A percentile compares a stretch with the other conserved stretches of the same genome.
Evolutionary conservation across 2,329 filamentous ascomycete genomes (phyloP).

Genomic region (Annulohypoxylon truncatum): DNA sequence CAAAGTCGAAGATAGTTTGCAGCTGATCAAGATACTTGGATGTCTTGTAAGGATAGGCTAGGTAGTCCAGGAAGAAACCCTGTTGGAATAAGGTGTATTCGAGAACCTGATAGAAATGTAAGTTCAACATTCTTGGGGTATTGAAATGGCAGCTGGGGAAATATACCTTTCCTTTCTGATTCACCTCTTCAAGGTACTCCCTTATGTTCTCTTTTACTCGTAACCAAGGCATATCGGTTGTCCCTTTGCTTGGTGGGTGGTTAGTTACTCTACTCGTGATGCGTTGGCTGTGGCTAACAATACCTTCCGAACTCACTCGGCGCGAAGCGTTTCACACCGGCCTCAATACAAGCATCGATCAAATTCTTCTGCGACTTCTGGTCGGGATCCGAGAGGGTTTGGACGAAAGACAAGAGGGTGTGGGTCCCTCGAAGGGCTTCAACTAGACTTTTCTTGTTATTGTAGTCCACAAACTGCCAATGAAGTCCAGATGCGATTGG

Average conservation of each 20-base stretch:
- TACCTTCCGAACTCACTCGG: conserved; percentile 68
- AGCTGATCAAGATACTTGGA: conserved; percentile 57
- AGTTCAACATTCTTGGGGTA: neutral
- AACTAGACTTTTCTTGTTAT: conserved; percentile 52
- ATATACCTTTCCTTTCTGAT: conserved; percentile 57
- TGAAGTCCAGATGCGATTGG: conserved; percentile 47
- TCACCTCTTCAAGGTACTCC: conserved; percentile 63
- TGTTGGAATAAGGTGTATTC: conserved; percentile 69
- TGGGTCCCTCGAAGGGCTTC: conserved; percentile 59
- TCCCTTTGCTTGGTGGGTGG: conserved; percentile 41
- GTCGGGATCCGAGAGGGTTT: conserved; percentile 49
- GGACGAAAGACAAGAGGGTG: conserved; percentile 65
- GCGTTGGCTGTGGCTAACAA: conserved; percentile 20
- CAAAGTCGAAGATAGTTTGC: conserved; percentile 55
- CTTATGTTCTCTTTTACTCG: conserved; percentile 61
- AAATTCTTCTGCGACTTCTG: conserved; percentile 63
- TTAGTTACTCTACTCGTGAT: conserved; percentile 10
- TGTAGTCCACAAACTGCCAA: conserved; percentile 60
- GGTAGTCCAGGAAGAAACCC: conserved; percentile 66
- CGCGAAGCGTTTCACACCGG: conserved; percentile 70
- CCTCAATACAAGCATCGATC: conserved; percentile 68
- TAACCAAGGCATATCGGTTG: conserved; percentile 60
- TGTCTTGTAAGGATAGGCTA: conserved; percentile 62
- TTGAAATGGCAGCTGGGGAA: neutral
- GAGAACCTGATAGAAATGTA: conserved; percentile 56